Percentiles rank a stretch among this genome's conserved stretches.
These are phyloP conservation scores for Cryptosporidium baileyi DNA, from an alignment of 169 alveolate genomes.

Conservation along the genomic window DNA sequence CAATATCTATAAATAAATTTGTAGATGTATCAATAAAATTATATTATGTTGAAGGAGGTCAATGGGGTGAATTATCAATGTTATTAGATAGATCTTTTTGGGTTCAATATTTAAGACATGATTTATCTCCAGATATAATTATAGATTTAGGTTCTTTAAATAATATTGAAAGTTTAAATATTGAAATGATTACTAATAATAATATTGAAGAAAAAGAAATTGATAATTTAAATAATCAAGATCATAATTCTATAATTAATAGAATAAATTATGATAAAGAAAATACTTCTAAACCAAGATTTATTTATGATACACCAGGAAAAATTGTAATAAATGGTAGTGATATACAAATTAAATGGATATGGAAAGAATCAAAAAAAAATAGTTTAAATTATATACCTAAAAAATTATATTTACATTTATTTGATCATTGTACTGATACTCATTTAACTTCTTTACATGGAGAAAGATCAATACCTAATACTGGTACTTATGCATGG, in stretches of 20 bases:
- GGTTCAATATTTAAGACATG: conserved; percentile 62
- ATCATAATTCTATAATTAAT: background rate
- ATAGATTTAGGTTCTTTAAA: background rate
- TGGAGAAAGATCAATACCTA: conserved; percentile 74
- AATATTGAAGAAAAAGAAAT: background rate
- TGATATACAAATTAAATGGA: conserved; percentile 74
- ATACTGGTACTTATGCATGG: conserved; percentile 79
- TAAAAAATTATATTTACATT: conserved; percentile 60
- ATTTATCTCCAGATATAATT: conserved; percentile 11
- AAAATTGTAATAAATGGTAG: conserved; percentile 74
- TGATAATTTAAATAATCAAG: background rate
- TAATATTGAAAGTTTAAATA: background rate
- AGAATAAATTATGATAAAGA: background rate
- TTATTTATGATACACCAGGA: conserved; percentile 74
- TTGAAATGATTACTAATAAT: conserved; percentile 15
- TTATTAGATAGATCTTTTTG: conserved; percentile 52
- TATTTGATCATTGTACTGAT: conserved; percentile 71
- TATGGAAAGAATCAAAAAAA: conserved; percentile 60
- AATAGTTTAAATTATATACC: conserved; percentile 58
- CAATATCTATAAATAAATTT: conserved; percentile 21
- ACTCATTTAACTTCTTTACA: conserved; percentile 70
- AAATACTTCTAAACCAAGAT: conserved; percentile 66
- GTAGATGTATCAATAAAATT: conserved; percentile 18
- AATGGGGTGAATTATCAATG: conserved; percentile 63
- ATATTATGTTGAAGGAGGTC: conserved; percentile 61